phyloP scores from a whole-genome alignment of 345 rosid species.

The Camelina laxa region DNA sequence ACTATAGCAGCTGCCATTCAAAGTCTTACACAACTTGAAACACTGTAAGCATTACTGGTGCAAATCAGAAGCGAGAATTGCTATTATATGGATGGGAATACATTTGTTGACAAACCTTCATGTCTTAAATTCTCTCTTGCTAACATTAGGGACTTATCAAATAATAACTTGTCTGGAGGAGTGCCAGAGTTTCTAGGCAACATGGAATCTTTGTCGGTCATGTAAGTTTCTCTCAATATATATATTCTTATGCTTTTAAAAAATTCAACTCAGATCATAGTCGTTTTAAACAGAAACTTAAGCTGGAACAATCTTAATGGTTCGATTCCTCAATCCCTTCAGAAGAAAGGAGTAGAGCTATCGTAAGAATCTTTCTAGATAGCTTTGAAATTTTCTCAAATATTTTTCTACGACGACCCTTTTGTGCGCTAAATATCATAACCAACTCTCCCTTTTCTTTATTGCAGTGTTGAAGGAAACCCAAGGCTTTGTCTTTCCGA shows the following conservation, averaged over 20 bases:
- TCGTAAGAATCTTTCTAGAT: slow-evolving; percentile 20
- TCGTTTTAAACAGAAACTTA: slow-evolving; percentile 45
- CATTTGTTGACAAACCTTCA: not conserved
- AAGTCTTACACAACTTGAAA: slow-evolving; percentile 43
- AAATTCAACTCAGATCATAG: not conserved
- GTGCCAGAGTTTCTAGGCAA: slow-evolving; percentile 52
- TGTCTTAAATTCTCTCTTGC: too few species aligned
- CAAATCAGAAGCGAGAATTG: not conserved
- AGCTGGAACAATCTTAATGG: slow-evolving; percentile 49
- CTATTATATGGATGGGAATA: not conserved
- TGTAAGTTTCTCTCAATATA: slow-evolving; percentile 51
- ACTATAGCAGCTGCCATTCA: slow-evolving; percentile 41
- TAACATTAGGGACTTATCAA: slow-evolving; percentile 62
- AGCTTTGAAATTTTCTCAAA: not conserved
- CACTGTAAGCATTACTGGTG: slow-evolving; percentile 47
- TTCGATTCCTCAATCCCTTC: slow-evolving; percentile 46
- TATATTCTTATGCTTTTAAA: not conserved
- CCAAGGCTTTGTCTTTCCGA: too few species aligned
- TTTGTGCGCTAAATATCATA: not conserved
- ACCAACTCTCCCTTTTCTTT: not conserved
- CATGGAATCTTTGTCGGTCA: slow-evolving; percentile 41
- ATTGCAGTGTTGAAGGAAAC: slow-evolving; percentile 12
- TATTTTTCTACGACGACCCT: not conserved
- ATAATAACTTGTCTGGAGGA: slow-evolving; percentile 47
- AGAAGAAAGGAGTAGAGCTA: slow-evolving; percentile 14